Base-by-base conservation (phyloP, 2,329 filamentous ascomycete species). In the Cladophialophora immunda region DNA sequence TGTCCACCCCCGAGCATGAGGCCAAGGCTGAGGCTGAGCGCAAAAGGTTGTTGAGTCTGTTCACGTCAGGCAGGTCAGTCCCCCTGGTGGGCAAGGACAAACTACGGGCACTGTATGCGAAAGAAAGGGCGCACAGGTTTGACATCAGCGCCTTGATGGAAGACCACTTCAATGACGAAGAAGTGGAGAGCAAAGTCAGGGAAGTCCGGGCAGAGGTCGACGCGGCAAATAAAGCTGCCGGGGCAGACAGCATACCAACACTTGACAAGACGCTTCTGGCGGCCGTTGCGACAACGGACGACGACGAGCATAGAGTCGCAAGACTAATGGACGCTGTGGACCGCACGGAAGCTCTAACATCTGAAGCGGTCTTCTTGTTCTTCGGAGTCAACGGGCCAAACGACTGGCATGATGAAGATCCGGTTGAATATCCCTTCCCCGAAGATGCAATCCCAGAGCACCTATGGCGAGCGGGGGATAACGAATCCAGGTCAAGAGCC, bases 131-230 rank as follows among this genome's bases (percentile, higher is more conserved):
- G 25, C 55, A 47, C 47, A 66, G 58, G 22, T 70, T 71, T 47
- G 67, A 72, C 61, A 60, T 72, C 13, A 47, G 29, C 2, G n/a
- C 17, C 1, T 81, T 93, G 8, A 81, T 90, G 47, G 85, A 82
- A 54, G 84, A 89, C 73, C 85, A 88, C 5, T 80, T 83, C 47
- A 82, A 84, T 64, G 87, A 92, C 68, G 81, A 87, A 50, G 86
- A 86, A 45, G 83, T 84, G 1, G 85, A 88, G 60, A 87, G 84
- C 17, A 88, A 74, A 27, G 77, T 82, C 15, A 76, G 78, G 52
- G 78, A 77, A 60, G 71, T 79, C 29, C 78, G 74, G 67, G 75
- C 76, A 54, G 71, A 77, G 9, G 69, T 80, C 27, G 69, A 73
- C 36, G 68, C 64, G 52, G 73, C 69, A 22, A 59, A 53, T 25